These are phyloP conservation scores for Talaromyces sp. DNA, from an alignment of 2,329 filamentous ascomycete genomes.

Conservation along the genomic window DNA sequence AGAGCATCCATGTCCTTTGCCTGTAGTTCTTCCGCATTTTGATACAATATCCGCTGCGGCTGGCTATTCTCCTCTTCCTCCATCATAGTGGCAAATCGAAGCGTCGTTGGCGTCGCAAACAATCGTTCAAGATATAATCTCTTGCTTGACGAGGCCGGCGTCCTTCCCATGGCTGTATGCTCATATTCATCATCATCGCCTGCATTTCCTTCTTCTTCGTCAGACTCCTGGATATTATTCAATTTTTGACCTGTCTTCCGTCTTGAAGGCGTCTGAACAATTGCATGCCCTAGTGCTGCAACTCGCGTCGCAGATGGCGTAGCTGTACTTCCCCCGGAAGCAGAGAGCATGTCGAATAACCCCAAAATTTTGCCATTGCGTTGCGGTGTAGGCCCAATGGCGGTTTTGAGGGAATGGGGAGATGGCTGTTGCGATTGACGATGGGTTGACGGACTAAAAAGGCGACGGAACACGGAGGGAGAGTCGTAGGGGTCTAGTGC, in stretches of 20 bases:
- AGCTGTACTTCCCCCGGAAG: conserved; percentile 36
- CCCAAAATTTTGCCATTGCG: conserved; percentile 48
- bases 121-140: conserved; percentile 45
- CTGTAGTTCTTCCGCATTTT: conserved; percentile 1
- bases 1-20: conserved; percentile 19
- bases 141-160: conserved; percentile 44
- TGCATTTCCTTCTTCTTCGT: background rate
- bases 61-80: conserved; percentile 29
- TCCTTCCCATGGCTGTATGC: conserved; percentile 26
- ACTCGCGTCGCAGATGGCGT: conserved; percentile 32
- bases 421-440: conserved; percentile 21
- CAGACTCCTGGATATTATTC: conserved; percentile 5
- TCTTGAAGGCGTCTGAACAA: conserved; percentile 38
- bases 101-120: conserved; percentile 45
- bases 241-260: conserved; percentile 27
- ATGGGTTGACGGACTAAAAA: conserved; percentile 38
- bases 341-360: conserved; percentile 47
- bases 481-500: conserved; percentile 46
- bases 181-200: conserved; percentile 17
- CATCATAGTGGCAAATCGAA: conserved; percentile 42
- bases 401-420: conserved; percentile 36
- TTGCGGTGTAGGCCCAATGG: conserved; percentile 49
- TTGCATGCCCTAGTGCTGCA: conserved; percentile 27
- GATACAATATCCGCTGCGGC: conserved; percentile 11
- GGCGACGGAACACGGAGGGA: conserved; percentile 36